Evolutionary conservation across 2,329 filamentous ascomycete species (phyloP).

Genomic region (Cladosporium sp.): DNA sequence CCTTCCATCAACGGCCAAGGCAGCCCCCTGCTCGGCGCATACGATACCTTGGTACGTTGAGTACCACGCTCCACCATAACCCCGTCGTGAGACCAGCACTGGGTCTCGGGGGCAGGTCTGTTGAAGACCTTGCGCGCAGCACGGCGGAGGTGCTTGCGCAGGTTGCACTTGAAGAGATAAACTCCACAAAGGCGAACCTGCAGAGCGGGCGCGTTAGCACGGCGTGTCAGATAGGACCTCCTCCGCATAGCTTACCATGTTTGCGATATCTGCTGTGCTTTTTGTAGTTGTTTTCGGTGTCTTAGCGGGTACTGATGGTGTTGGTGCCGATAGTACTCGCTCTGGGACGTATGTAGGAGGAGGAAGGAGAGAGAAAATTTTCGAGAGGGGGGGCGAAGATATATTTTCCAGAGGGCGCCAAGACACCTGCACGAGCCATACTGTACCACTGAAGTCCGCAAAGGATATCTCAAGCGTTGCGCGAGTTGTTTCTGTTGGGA

Average conservation of each 20-base stretch:
- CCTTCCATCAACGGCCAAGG: background rate
- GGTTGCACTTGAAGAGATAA: background rate
- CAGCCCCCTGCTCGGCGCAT: background rate
- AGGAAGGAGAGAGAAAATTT: background rate
- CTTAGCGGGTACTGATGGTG: background rate
- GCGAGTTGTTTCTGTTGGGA: background rate
- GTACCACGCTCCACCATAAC: background rate
- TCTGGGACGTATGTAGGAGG: background rate
- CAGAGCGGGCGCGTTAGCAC: too few species aligned
- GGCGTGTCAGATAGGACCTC: too few species aligned
- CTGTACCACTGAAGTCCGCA: too few species aligned
- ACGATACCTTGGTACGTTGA: background rate
- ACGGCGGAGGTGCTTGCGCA: slow-evolving; percentile 3
- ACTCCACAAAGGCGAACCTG: background rate
- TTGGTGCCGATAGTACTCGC: background rate
- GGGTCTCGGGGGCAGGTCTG: background rate
- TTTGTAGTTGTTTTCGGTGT: background rate
- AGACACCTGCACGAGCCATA: background rate
- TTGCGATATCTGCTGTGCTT: background rate
- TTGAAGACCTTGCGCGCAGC: background rate
- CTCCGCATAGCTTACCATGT: background rate
- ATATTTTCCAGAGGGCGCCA: background rate
- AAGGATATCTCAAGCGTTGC: background rate
- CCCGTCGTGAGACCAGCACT: background rate
- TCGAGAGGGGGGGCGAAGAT: background rate